phyloP scores from a whole-genome alignment of 345 rosid genomes.

The Camelina laxa region DNA sequence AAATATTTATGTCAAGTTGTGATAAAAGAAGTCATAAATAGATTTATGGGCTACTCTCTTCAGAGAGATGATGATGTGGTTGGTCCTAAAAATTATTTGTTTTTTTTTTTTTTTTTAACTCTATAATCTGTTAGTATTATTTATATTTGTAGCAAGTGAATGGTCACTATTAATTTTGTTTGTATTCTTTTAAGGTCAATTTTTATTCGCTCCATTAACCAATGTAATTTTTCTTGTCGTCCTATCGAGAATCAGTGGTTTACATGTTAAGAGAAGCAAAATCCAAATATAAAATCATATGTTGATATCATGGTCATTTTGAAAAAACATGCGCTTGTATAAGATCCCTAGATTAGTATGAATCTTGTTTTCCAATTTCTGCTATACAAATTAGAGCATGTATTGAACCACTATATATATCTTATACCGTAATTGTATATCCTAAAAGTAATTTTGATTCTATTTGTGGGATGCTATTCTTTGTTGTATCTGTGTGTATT shows the following conservation, averaged over 20 bases:
- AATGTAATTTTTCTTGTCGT: background rate
- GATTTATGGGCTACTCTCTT: slow-evolving; percentile 28
- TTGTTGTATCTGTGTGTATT: slow-evolving; percentile 1
- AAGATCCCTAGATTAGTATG: slow-evolving; percentile 6
- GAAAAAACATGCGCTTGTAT: slow-evolving; percentile 13
- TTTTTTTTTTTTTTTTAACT: no score
- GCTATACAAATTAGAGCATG: slow-evolving; percentile 16
- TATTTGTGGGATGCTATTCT: background rate
- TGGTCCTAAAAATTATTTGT: slow-evolving; percentile 28
- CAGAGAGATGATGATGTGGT: slow-evolving; percentile 34
- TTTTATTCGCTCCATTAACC: background rate
- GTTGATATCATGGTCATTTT: background rate
- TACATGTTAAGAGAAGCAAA: background rate
- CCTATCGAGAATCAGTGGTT: background rate
- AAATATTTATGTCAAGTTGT: slow-evolving; percentile 18
- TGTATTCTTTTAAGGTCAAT: background rate
- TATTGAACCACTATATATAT: background rate
- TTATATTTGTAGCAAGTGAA: slow-evolving; percentile 38
- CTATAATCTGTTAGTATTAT: background rate
- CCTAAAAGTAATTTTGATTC: background rate
- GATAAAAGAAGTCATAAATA: slow-evolving; percentile 29
- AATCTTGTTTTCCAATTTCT: background rate
- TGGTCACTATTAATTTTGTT: slow-evolving; percentile 31
- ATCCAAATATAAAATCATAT: background rate
- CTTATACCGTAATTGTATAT: slow-evolving; percentile 14